Evolutionary conservation across 1,284 basidiomycete genomes (phyloP).

Genomic region (Sporisorium reilianum): DNA sequence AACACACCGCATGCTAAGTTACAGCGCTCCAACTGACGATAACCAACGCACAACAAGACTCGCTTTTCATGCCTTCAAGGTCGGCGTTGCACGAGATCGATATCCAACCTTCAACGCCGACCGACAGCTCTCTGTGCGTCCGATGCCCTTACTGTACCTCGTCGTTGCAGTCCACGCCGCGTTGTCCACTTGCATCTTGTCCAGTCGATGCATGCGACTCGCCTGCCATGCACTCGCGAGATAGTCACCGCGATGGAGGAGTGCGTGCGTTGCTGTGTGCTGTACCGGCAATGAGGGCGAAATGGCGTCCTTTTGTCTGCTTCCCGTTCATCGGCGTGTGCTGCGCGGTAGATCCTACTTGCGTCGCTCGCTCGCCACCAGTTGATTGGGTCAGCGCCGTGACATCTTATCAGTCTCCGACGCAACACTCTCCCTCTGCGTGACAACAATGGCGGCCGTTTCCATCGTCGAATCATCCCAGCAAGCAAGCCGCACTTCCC

Average conservation of each 20-base stretch:
- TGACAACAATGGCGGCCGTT: neutral
- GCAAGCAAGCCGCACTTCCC: neutral
- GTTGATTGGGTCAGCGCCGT: neutral
- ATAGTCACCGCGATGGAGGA: neutral
- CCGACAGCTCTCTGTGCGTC: neutral
- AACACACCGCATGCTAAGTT: slow-evolving; percentile 9
- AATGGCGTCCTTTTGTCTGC: neutral
- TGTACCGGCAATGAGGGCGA: neutral
- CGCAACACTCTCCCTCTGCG: neutral
- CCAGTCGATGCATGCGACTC: neutral
- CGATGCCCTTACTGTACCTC: neutral
- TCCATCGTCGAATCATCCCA: neutral
- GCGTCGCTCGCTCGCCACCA: neutral
- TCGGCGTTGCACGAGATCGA: neutral
- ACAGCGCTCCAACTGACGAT: no score
- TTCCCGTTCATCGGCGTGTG: neutral
- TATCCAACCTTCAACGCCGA: neutral
- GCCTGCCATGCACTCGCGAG: neutral
- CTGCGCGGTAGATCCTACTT: neutral
- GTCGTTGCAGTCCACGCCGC: no score
- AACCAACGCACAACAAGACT: slow-evolving; percentile 1
- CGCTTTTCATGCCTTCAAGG: neutral
- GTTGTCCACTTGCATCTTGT: no score
- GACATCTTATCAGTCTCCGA: neutral
- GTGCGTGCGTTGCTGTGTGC: no score